phyloP scores from a whole-genome alignment of 108 stramenopile genomes.

The Poteriospumella lacustris region DNA sequence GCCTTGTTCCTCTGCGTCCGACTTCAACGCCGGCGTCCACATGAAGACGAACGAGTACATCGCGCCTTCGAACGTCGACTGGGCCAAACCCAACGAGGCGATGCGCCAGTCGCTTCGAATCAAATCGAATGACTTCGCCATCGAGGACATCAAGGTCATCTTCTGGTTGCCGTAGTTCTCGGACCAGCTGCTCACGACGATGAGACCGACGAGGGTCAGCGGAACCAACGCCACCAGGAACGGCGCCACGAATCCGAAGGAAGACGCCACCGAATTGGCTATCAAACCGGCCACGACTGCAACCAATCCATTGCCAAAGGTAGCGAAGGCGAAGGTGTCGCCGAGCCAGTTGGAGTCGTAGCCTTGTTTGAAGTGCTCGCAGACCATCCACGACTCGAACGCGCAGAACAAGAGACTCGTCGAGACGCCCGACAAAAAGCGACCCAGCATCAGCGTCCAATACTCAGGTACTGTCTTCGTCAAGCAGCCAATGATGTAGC shows the following conservation, averaged over 20 bases:
- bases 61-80: conserved; percentile 22
- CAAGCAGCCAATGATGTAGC: conserved; percentile 14
- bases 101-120: conserved; percentile 7
- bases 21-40: conserved; percentile 39
- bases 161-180: conserved; percentile 27
- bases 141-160: neutral
- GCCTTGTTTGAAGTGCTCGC: conserved; percentile 1
- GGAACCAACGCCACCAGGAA: conserved; percentile 21
- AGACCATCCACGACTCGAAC: conserved; percentile 30
- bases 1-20: neutral
- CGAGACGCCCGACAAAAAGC: conserved; percentile 11
- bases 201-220: neutral
- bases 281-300: conserved; percentile 20
- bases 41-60: conserved; percentile 50
- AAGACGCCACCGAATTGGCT: conserved; percentile 4
- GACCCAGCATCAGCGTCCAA: conserved; percentile 31
- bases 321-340: conserved; percentile 24
- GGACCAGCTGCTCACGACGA: neutral
- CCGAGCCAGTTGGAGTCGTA: neutral
- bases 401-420: conserved; percentile 15
- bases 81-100: conserved; percentile 16
- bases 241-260: conserved; percentile 20
- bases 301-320: conserved; percentile 31
- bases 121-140: conserved; percentile 22
- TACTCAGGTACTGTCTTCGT: conserved; percentile 26